Conservation (phyloP, 768 basidiomycete species). For the Mycena venus region DNA sequence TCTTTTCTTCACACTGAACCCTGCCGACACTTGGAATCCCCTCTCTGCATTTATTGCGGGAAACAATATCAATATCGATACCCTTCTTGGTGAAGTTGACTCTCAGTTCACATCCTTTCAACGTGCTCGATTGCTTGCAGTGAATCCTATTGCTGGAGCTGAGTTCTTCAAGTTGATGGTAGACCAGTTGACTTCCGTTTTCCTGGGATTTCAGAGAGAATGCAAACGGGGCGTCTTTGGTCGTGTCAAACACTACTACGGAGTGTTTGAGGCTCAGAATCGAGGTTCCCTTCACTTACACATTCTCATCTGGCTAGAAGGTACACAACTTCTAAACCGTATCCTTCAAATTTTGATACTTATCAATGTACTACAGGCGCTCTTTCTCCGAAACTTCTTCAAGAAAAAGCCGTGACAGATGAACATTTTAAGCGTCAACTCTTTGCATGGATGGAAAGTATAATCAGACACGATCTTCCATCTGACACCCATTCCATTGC, state of each 20-base stretch:
- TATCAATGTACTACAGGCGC: background rate
- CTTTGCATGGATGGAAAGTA: constrained; percentile 14
- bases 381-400: background rate
- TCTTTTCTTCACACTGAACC: constrained; percentile 37
- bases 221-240: constrained; percentile 45
- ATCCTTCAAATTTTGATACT: background rate
- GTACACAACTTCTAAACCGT: background rate
- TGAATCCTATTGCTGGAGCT: constrained; percentile 49
- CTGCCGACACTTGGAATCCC: constrained; percentile 35
- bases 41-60: constrained; percentile 28
- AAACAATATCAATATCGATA: constrained; percentile 35
- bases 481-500: background rate
- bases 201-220: constrained; percentile 39
- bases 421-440: background rate
- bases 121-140: constrained; percentile 32
- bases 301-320: constrained; percentile 13
- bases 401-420: background rate
- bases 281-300: constrained; percentile 43
- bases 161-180: constrained; percentile 51
- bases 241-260: constrained; percentile 37
- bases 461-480: background rate
- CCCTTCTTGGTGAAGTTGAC: constrained; percentile 18
- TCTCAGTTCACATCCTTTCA: constrained; percentile 21
- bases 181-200: constrained; percentile 32
- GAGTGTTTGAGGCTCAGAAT: constrained; percentile 46